Base-by-base conservation (phyloP, 2,329 filamentous ascomycete genomes). In the Apiospora marii region DNA sequence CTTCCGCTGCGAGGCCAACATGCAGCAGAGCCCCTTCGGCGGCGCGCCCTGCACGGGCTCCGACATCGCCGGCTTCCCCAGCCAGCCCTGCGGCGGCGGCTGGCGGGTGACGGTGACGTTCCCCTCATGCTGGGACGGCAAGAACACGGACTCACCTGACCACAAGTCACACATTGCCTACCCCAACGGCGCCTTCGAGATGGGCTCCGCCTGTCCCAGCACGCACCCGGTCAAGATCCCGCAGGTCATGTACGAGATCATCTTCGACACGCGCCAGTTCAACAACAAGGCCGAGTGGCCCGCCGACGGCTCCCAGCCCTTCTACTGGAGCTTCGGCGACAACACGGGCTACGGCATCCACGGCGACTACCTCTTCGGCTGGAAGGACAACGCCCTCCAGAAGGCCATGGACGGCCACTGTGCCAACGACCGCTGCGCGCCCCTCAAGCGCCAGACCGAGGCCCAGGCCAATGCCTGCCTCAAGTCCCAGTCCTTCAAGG, bases 241-340 rank as follows among this genome's bases (percentile, higher is more conserved):
- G 46, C 83, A 84, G 76, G 73, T 84, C 71, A 84, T 84, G 82
- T 84, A 83, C 73, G 83, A 84, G 75, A 78, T 83, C 67, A 84
- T 84, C 77, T 84, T 82, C 74, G 82, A 84, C 74, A 84, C 79
- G 1, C 76, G 76, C 69, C 74, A 74, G 68, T 81, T 79, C 74
- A 81, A 81, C 77, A 77, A 80, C 75, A 72, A 80, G 79, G 76
- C 76, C 68, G 81, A 77, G 75, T 77, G 82, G 82, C 78, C 77
- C 72, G 80, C 78, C 71, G 79, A 82, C 76, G 79, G 80, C 74
- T 78, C 77, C 41, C 75, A 76, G 69, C 79, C 79, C 41, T 80
- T 80, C 74, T 78, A 78, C 72, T 80, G 78, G 78, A 78, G 73
- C 58, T 80, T 78, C 76, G 78, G 79, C 73, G 79, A 81, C 70